Evolutionary conservation across 2,329 filamentous ascomycete species (phyloP), one percentile per base, ranked within the genome.

Genomic region (Neopestalotiopsis sp.): DNA sequence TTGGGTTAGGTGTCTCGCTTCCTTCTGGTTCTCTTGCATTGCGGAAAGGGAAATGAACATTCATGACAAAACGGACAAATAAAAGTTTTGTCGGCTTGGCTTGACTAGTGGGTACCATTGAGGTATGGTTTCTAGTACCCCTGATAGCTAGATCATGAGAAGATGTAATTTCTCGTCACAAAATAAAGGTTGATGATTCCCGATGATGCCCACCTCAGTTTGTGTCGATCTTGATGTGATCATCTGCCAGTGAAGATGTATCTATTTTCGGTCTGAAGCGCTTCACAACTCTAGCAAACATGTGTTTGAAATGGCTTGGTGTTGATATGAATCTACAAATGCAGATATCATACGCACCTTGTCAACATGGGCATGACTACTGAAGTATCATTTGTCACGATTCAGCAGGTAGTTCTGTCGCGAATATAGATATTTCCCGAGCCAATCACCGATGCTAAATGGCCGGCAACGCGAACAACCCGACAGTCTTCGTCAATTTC

Each of bases 21-120:
- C 70, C 77, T 77, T 78, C 76, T 75, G 76, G 77, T 78, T 77
- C 76, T 77, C 76, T 77, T 78, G 77, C 75, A 78, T 79, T 78
- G 74, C 73, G 75, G 60, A 64, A 66, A 57, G 59, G 66, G 58
- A 67, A 67, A 65, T 42, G 74, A 78, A 75, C 75, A 75, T 74
- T 75, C 73, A 76, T 73, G 72, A 74, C 72, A 72, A 76, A 72
- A 67, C 24, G 58, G 59, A 58, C 56, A 67, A 38, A 32, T 38
- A 32, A 67, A 57, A 24, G 61, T 64, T 64, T 60, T 67, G 65
- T 56, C 42, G 59, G 57, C 58, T 40, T 67, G 66, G 28, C 45
- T 52, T 52, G 17, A 60, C 58, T 67, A 67, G 40, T 64, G 61
- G 61, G 38, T 40, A 30, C 34, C 52, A 59, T 67, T 30, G 14